phyloP scores from a whole-genome alignment of 2,329 filamentous ascomycete genomes.

The Graphilbum fragrans region DNA sequence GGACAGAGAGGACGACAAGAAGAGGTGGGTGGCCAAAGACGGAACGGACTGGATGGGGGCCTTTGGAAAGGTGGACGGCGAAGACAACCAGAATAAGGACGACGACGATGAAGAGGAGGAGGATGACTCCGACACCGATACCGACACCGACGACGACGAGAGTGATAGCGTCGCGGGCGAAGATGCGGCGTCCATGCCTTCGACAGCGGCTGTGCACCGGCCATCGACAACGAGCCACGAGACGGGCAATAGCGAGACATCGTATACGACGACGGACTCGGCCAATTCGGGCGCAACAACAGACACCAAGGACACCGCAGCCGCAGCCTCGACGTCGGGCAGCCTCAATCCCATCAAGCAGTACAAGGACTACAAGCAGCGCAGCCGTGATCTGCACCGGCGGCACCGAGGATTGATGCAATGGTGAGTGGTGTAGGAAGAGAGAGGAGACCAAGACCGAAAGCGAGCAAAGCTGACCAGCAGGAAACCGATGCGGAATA shows the following conservation, averaged over 20 bases:
- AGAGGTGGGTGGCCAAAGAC: slow-evolving; percentile 65
- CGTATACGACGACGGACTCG: too few species aligned
- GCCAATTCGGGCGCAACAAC: neutral
- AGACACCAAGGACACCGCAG: neutral
- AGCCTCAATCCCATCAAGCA: slow-evolving; percentile 42
- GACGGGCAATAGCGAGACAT: neutral
- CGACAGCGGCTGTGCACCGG: too few species aligned
- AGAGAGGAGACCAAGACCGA: neutral
- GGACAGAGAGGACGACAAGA: slow-evolving; percentile 25
- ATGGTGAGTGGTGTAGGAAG: slow-evolving; percentile 44
- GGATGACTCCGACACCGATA: slow-evolving; percentile 19
- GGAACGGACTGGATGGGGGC: slow-evolving; percentile 81
- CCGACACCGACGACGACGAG: slow-evolving; percentile 9
- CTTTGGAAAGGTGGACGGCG: slow-evolving; percentile 55
- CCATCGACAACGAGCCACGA: slow-evolving; percentile 14
- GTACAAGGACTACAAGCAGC: slow-evolving; percentile 51
- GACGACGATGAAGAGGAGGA: slow-evolving; percentile 27
- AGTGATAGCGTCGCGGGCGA: slow-evolving; percentile 21
- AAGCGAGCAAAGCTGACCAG: neutral
- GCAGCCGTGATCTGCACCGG: slow-evolving; percentile 65
- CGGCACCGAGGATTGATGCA: slow-evolving; percentile 90
- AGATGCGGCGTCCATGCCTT: too few species aligned
- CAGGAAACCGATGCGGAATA: slow-evolving; percentile 66
- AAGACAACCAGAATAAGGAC: slow-evolving; percentile 17
- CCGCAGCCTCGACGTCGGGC: neutral